Base-by-base conservation (phyloP, 352 stramenopile species). In the Stramenopiles sp. region DNA sequence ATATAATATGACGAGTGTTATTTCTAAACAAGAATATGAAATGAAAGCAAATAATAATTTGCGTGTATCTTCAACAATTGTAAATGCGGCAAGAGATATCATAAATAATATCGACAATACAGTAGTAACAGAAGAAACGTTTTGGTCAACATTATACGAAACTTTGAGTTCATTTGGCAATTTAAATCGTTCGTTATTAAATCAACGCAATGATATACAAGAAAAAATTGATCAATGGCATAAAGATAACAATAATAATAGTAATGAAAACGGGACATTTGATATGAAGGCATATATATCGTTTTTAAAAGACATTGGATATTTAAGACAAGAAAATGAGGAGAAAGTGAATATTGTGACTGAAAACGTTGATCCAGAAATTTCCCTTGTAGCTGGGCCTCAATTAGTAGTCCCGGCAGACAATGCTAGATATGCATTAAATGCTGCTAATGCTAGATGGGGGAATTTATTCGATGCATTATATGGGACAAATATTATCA, bases 361-460 rank as follows among this genome's bases (percentile, higher is more conserved):
- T 4, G 13, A 53, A 53, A 80, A 78, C 30, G 81, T 83, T 31
- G 81, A 83, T 74, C n/a, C 78, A 7, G 81, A 83, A 63, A 79
- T 83, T 63, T 32, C 80, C 7, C 20, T 30, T 30, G 43, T 32
- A 23, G 31, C 81, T n/a, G 81, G 32, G 20, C 80, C 80, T 30
- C 82, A 84, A 80, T 80, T 84, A 0, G 82, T 84, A 1, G 82
- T 85, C 29, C 82, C 82, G 29, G 79, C 84, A 29, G 78, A 86
- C 38, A 85, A 85, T 43, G 82, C 82, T 20, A 63, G 82, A 27
- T 85, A 83, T 82, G 82, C 82, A 1, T 74, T 85, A 27, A 85
- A 85, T 80, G 82, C 82, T 20, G 82, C 82, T n/a, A 85, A 85
- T 73, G 82, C 82, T 4, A 30, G 82, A n/a, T 85, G 82, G 82